Evolutionary conservation across 345 rosid species (phyloP), one percentile per base, ranked within the genome.

Genomic region (Populus pruinosa): DNA sequence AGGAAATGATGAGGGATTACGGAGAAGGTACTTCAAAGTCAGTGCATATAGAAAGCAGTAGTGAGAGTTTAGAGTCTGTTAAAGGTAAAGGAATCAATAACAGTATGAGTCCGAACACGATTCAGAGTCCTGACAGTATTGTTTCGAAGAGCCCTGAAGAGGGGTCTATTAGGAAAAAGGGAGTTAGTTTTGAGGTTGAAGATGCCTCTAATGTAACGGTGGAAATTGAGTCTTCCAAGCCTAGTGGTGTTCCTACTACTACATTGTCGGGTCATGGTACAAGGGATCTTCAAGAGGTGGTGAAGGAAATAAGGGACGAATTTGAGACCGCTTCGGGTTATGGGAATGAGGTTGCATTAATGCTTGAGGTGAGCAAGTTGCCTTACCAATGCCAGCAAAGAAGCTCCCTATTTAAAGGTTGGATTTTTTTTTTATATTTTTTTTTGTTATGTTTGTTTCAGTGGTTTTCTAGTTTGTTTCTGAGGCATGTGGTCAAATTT

Each of bases 291-390:
- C 87, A 78, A 66, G 97, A 93, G 81, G 99, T 84, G 67, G 94
- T 92, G 44, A 88, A 85, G 86, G 98, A 95, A 82, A 93, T 95
- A 53, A 93, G 86, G 87, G 84, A 86, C 72, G 99, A 93, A 80
- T 93, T 93, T 84, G 93, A 92, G 79, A 86, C 86, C 72, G 98
- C 97, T 49, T 88, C 88, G 75, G 78, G 84, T 76, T 90, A 85
- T 80, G 99, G 99, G 55, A 95, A 86, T 72, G 99, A 93, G 87
- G 96, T 93, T 7, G 98, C 97, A 3, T 76, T 89, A 59, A 82
- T 95, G 89, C 99, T 95, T 81, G 98, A 93, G 84, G 99, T 90
- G 79, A 89, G 87, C 72, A 93, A 82, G 86, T 83, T 93, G 87
- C 98, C 99, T 70, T 95, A 95, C 83, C 92, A 86, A 81, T 93